These are phyloP conservation scores for Paxillus involutus DNA, from an alignment of 768 basidiomycete species.

Conservation along the genomic window DNA sequence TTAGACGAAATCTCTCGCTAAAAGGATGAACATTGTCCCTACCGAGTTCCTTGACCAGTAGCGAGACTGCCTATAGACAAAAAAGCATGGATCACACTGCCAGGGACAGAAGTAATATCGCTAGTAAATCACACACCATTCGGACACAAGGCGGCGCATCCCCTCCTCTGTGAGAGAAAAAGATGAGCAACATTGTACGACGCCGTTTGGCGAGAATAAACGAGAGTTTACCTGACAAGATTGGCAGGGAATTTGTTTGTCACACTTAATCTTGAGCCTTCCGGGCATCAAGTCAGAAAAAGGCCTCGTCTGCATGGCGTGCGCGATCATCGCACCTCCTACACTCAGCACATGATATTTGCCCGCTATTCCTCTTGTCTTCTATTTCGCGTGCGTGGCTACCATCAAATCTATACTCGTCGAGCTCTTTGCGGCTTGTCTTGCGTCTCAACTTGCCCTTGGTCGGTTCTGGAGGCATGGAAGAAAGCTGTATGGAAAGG, in stretches of 20 bases:
- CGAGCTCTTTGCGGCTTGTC: conserved; percentile 47
- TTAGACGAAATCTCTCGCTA: conserved; percentile 7
- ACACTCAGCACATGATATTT: conserved; percentile 82
- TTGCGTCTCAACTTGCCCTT: conserved; percentile 52
- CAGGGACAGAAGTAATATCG: neutral
- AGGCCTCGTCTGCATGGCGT: conserved; percentile 20
- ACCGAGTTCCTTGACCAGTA: conserved; percentile 79
- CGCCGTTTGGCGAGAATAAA: neutral
- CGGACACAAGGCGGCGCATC: conserved; percentile 70
- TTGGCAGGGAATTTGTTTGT: conserved; percentile 79
- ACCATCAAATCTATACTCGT: conserved; percentile 50
- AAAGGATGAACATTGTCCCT: conserved; percentile 9
- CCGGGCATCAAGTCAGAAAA: conserved; percentile 22
- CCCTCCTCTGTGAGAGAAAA: conserved; percentile 47
- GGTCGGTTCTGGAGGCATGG: conserved; percentile 58
- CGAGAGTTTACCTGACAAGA: conserved; percentile 58
- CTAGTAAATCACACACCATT: conserved; percentile 48
- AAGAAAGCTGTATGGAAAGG: conserved; percentile 9
- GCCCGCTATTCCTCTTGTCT: conserved; percentile 69
- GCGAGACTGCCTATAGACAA: conserved; percentile 58
- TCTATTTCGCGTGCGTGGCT: conserved; percentile 67
- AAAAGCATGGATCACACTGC: neutral
- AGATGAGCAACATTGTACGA: neutral
- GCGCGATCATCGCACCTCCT: conserved; percentile 67
- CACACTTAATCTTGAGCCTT: conserved; percentile 80